Base-by-base conservation (phyloP, 306 rosid genomes). In the Fragaria vesca region DNA sequence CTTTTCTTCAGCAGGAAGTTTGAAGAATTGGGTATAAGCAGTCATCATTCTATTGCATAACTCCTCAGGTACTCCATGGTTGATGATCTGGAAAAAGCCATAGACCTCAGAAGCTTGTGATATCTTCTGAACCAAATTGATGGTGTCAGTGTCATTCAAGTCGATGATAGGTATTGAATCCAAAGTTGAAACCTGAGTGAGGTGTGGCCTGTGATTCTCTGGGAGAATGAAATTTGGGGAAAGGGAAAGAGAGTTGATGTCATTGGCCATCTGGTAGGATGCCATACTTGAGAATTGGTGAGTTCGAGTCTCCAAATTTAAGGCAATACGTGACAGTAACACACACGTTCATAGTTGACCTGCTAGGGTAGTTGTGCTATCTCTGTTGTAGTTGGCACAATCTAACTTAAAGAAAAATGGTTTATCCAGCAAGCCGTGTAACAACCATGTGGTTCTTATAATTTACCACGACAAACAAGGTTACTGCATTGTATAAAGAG, bases 131-230 rank as follows among this genome's bases (percentile, higher is more conserved):
- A 86, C 61, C 10, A 87, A 26, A 9, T 8, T 36, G 45, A 36
- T 30, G 1, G 45, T n/a, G 38, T 52, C 69, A 36, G 69, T 47
- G 26, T 66, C 69, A 40, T 66, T 72, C 45, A 88, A 57, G 78
- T 88, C 92, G 48, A 90, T 81, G 70, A 85, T 57, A 40, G 89
- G 90, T 63, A 90, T 81, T 48, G 89, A 85, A 32, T 66, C 54
- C 34, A 66, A 6, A 66, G 75, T 69, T 17, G 81, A 54, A 18
- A 86, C 84, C 43, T 75, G 75, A 34, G 86, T 65, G 72, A 88
- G 88, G 43, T 76, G 63, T 71, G 95, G 92, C 43, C 91, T 76
- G 54, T 71, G 61, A 5, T 72, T 60, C 26, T 88, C 61, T 8
- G 88, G 90, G 32, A 87, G 84, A 21, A 90, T 81, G 42, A 80